These are phyloP conservation scores for Chloranthus sessilifolius DNA, from an alignment of 164 flowering plant species.

Conservation along the genomic window DNA sequence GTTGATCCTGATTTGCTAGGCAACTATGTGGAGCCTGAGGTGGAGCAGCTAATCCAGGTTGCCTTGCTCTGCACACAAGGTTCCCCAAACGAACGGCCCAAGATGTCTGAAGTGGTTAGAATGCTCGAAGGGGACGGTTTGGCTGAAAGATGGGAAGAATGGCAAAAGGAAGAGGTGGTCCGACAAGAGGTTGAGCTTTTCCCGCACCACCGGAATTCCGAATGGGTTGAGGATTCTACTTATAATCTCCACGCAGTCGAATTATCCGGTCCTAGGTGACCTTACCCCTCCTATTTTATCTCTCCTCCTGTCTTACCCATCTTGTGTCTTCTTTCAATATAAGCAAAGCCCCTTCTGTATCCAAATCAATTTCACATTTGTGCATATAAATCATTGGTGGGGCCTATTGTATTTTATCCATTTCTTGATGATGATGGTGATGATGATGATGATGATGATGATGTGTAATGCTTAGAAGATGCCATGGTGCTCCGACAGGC, in stretches of 20 bases:
- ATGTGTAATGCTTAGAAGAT: too few species aligned
- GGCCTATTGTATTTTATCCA: slow-evolving; percentile 3
- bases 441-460: too few species aligned
- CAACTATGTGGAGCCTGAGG: slow-evolving; percentile 68
- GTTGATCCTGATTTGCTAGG: slow-evolving; percentile 78
- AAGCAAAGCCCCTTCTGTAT: background rate
- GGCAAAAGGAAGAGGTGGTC: slow-evolving; percentile 82
- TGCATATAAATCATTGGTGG: slow-evolving; percentile 5
- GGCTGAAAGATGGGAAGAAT: slow-evolving; percentile 90
- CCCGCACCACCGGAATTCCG: slow-evolving; percentile 46
- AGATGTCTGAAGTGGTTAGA: slow-evolving; percentile 91
- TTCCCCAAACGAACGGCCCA: slow-evolving; percentile 76
- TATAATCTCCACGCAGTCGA: slow-evolving; percentile 69
- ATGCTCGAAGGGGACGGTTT: slow-evolving; percentile 94
- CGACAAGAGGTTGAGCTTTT: slow-evolving; percentile 62
- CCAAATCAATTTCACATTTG: slow-evolving; percentile 1
- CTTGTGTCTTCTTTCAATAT: slow-evolving; percentile 5
- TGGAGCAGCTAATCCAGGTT: slow-evolving; percentile 83
- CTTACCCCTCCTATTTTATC: background rate
- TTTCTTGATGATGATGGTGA: too few species aligned
- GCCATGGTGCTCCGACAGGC: too few species aligned
- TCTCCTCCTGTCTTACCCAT: background rate
- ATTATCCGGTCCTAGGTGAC: slow-evolving; percentile 81
- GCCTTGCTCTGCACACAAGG: slow-evolving; percentile 86
- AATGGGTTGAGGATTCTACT: slow-evolving; percentile 74